These are phyloP conservation scores for Noccaea bulbosa DNA, from an alignment of 345 rosid genomes.

Conservation along the genomic window DNA sequence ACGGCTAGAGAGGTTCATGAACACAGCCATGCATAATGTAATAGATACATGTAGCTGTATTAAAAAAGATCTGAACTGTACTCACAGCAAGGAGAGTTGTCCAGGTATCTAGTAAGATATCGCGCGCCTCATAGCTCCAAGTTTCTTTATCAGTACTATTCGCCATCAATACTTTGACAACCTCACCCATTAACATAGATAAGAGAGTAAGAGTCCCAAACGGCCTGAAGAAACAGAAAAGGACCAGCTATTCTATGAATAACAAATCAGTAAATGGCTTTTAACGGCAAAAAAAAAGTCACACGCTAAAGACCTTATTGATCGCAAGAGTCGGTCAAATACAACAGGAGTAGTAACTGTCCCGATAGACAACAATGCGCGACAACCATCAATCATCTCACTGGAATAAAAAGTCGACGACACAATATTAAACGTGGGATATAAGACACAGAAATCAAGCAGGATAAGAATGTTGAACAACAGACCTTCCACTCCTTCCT, in stretches of 20 bases:
- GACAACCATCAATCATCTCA: constrained; percentile 98
- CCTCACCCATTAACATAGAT: constrained; percentile 89
- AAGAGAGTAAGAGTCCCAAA: constrained; percentile 80
- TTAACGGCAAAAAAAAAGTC: constrained; percentile 14
- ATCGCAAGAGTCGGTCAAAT: constrained; percentile 82
- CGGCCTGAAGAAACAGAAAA: constrained; percentile 65
- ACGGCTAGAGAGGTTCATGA: constrained; percentile 35
- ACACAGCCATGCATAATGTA: constrained; percentile 28
- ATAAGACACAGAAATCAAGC: constrained; percentile 40
- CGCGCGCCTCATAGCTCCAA: constrained; percentile 99
- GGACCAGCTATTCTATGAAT: constrained; percentile 23
- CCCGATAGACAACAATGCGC: constrained; percentile 83
- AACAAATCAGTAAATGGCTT: constrained; percentile 13
- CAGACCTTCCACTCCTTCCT: constrained; percentile 91
- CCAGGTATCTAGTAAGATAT: constrained; percentile 96
- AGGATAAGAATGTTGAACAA: constrained; percentile 28
- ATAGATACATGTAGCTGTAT: constrained; percentile 18
- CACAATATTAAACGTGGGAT: constrained; percentile 32
- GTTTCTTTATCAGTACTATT: constrained; percentile 70
- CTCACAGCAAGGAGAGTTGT: constrained; percentile 78
- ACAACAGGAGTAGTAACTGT: constrained; percentile 67
- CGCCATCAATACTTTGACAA: constrained; percentile 73
- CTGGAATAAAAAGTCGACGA: constrained; percentile 52
- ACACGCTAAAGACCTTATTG: constrained; percentile 64
- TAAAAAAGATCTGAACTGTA: constrained; percentile 34